Conservation (phyloP, 768 basidiomycete species). For the Mycena belliarum region DNA sequence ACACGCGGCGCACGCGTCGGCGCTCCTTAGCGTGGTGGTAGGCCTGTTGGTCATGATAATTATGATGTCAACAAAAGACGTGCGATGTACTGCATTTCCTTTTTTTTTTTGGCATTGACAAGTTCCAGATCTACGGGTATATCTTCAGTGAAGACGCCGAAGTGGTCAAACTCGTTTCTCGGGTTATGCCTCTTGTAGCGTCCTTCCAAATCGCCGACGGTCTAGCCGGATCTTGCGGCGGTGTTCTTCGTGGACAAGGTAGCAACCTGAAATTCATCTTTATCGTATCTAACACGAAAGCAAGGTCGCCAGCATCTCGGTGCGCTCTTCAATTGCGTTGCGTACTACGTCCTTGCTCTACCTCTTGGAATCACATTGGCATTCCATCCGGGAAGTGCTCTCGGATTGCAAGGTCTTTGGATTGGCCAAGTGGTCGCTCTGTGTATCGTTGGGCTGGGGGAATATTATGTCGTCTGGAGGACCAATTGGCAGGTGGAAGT, state of each 20-base stretch:
- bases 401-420: slow-evolving; percentile 76
- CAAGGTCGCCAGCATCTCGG: slow-evolving; percentile 72
- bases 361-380: slow-evolving; percentile 77
- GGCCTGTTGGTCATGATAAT: slow-evolving; percentile 60
- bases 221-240: slow-evolving; percentile 60
- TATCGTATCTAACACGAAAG: background rate
- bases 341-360: slow-evolving; percentile 79
- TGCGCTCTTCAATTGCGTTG: slow-evolving; percentile 70
- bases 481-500: slow-evolving; percentile 70
- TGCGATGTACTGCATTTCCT: slow-evolving; percentile 29
- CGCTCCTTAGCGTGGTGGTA: slow-evolving; percentile 60
- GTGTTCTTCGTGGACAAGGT: slow-evolving; percentile 81
- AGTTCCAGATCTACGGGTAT: slow-evolving; percentile 58
- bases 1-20: slow-evolving; percentile 61
- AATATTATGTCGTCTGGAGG: slow-evolving; percentile 60
- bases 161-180: slow-evolving; percentile 58
- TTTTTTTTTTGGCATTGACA: background rate
- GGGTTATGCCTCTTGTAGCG: slow-evolving; percentile 73
- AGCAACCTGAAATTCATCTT: slow-evolving; percentile 24
- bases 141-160: slow-evolving; percentile 67
- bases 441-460: slow-evolving; percentile 68
- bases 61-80: slow-evolving; percentile 59
- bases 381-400: slow-evolving; percentile 46
- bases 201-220: slow-evolving; percentile 84
- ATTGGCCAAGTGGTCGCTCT: slow-evolving; percentile 78